phyloP scores from a whole-genome alignment of 345 rosid genomes.

The Eucalyptus polybractea region DNA sequence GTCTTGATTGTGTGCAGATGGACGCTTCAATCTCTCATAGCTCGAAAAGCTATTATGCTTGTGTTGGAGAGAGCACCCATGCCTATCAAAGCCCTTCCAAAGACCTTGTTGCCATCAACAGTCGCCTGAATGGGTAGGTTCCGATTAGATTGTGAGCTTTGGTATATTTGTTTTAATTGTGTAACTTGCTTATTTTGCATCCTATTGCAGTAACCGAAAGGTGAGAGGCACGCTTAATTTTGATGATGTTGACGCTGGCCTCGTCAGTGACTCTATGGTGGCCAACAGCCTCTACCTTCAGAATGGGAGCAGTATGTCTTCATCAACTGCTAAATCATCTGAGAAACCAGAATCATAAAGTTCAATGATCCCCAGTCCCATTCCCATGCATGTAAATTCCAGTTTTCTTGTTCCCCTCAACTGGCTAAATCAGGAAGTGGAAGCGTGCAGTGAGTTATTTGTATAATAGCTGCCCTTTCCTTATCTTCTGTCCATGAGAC shows the following conservation, averaged over 20 bases:
- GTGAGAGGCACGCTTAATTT: constrained; percentile 63
- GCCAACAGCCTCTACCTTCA: constrained; percentile 72
- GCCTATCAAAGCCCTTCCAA: constrained; percentile 98
- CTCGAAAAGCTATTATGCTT: constrained; percentile 86
- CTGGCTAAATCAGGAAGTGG: neutral
- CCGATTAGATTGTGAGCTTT: neutral
- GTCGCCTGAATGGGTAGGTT: constrained; percentile 69
- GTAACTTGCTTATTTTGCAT: neutral
- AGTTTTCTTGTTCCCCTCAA: neutral
- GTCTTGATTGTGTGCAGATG: constrained; percentile 36
- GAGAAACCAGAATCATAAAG: constrained; percentile 23
- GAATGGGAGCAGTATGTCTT: constrained; percentile 36
- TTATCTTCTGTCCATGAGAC: neutral
- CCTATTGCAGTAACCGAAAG: constrained; percentile 35
- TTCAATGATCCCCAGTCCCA: neutral
- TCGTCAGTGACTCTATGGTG: constrained; percentile 95
- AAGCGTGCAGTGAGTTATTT: neutral
- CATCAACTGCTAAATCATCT: constrained; percentile 15
- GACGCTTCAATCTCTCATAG: constrained; percentile 86
- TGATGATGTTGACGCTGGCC: constrained; percentile 68
- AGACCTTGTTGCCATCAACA: constrained; percentile 80
- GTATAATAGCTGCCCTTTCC: neutral
- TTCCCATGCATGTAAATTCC: constrained; percentile 9
- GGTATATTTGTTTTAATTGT: neutral
- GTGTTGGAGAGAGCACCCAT: constrained; percentile 97